Conservation (phyloP, 768 basidiomycete species). For the Serendipita indica region DNA sequence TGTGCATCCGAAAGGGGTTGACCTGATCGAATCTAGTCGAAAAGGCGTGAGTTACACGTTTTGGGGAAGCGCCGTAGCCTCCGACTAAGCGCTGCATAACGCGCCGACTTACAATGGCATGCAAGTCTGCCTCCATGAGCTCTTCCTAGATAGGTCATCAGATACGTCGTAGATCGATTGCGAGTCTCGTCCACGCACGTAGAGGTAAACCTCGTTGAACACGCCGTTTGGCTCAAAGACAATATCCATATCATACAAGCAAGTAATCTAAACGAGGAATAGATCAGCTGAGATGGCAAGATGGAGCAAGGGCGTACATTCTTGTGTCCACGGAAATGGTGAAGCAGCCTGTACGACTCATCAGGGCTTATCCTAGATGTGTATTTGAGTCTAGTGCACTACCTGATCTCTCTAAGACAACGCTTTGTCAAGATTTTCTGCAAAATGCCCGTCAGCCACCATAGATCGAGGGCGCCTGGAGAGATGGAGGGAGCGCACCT, state of each 20-base stretch:
- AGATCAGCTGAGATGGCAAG: not conserved
- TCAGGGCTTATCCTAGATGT: not conserved
- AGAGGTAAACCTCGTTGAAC: conserved; percentile 93
- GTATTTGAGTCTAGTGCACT: not conserved
- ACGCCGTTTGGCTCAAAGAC: conserved; percentile 82
- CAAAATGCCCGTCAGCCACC: not conserved
- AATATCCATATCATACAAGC: conserved; percentile 96
- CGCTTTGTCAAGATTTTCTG: conserved; percentile 93
- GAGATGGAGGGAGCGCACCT: conserved; percentile 30
- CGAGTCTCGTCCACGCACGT: conserved; percentile 34
- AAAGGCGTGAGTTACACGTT: not conserved
- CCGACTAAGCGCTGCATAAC: no score
- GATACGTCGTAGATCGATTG: not conserved
- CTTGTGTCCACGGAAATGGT: conserved; percentile 98
- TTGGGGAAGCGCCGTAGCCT: no score
- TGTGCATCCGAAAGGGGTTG: conserved; percentile 82
- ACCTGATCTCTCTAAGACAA: conserved; percentile 91
- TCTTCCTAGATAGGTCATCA: conserved; percentile 52
- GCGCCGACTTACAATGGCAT: conserved; percentile 65
- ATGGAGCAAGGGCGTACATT: conserved; percentile 42
- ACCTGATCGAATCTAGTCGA: conserved; percentile 59
- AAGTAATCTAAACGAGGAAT: conserved; percentile 54
- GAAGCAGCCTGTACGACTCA: conserved; percentile 49
- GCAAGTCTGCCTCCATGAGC: conserved; percentile 98
- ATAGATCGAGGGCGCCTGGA: conserved; percentile 6